Evolutionary conservation across 331 rosid species (phyloP).

Genomic region (Quercus phellos): DNA sequence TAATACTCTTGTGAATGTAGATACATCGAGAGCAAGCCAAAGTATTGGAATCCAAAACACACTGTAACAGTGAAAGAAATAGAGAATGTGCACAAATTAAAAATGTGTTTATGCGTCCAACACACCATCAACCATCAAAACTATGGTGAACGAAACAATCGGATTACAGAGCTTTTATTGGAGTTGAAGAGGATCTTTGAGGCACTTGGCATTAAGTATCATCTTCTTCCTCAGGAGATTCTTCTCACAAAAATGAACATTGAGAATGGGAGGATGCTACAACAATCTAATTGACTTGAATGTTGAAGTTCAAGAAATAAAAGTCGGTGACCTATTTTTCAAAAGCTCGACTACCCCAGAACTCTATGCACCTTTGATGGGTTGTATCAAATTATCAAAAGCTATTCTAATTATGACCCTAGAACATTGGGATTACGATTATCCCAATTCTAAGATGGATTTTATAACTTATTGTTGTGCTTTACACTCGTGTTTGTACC

Average conservation of each 20-base stretch:
- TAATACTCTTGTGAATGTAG: slow-evolving; percentile 24
- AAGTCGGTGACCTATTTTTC: background rate
- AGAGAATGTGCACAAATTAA: slow-evolving; percentile 68
- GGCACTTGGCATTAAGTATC: slow-evolving; percentile 35
- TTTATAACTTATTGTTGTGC: no score
- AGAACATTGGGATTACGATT: no score
- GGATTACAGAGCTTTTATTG: slow-evolving; percentile 42
- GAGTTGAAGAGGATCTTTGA: slow-evolving; percentile 48
- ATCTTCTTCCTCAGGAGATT: slow-evolving; percentile 44
- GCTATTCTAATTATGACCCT: background rate
- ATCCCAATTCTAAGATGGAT: no score
- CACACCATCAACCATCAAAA: slow-evolving; percentile 91
- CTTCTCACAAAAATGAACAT: slow-evolving; percentile 33
- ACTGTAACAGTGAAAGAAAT: slow-evolving; percentile 62
- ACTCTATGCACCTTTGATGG: no score
- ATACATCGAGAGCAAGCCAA: slow-evolving; percentile 82
- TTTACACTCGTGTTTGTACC: background rate
- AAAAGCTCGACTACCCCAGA: background rate
- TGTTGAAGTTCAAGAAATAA: no score
- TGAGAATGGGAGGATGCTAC: slow-evolving; percentile 23
- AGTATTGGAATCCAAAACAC: slow-evolving; percentile 78
- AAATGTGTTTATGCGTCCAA: slow-evolving; percentile 50
- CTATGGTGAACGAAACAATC: slow-evolving; percentile 54
- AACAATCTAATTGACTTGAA: slow-evolving; percentile 8
- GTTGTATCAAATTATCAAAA: no score